Evolutionary conservation across 169 alveolate genomes (phyloP).

Genomic region (Cryptosporidium xiaoi): DNA sequence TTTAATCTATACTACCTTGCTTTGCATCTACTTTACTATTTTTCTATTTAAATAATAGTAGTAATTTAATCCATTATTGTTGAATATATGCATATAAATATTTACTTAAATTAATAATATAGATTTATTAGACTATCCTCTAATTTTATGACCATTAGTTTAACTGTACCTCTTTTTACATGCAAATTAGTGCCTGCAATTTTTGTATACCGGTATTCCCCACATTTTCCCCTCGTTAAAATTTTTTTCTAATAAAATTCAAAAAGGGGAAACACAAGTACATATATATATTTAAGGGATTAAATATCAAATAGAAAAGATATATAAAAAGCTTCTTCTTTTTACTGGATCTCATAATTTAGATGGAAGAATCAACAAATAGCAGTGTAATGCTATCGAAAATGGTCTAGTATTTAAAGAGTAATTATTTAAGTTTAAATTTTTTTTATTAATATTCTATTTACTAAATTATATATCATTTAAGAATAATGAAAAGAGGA

Average conservation of each 20-base stretch:
- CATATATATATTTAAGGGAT: no score
- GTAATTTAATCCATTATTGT: background rate
- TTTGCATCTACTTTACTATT: background rate
- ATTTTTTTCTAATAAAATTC: background rate
- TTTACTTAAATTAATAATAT: constrained; percentile 28
- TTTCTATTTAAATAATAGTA: background rate
- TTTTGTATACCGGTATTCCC: constrained; percentile 39
- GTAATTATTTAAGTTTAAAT: no score
- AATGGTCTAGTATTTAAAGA: no score
- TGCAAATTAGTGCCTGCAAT: constrained; percentile 54
- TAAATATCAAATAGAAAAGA: no score
- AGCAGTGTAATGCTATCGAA: no score
- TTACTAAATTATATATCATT: background rate
- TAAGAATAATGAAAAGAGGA: constrained; percentile 53
- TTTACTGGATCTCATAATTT: no score
- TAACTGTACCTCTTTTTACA: constrained; percentile 1
- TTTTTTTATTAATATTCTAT: no score
- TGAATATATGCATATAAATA: constrained; percentile 1
- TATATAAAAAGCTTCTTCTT: no score
- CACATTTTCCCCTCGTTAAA: background rate
- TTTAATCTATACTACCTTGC: background rate
- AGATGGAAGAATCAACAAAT: no score
- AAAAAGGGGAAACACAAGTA: no score
- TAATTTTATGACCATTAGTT: constrained; percentile 6
- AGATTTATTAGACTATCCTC: constrained; percentile 69